These are phyloP conservation scores for Oryza punctata DNA, from an alignment of 176 grass and related monocot genomes.

Conservation along the genomic window DNA sequence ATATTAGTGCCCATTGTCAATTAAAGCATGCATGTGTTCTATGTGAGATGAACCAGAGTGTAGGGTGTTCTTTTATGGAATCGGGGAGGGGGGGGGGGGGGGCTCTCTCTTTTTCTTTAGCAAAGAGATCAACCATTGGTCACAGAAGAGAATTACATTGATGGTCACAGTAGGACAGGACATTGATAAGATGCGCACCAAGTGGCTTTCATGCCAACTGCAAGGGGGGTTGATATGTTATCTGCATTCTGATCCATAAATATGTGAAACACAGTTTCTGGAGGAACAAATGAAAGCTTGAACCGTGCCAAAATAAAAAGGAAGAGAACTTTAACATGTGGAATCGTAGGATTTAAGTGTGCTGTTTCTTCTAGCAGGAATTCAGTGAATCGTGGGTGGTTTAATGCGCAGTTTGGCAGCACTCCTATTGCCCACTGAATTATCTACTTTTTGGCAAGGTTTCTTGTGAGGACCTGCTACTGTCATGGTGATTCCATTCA, in stretches of 20 bases:
- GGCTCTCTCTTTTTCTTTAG: background rate
- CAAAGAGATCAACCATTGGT: background rate
- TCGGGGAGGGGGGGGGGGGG: too few relatives aligned
- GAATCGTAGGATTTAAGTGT: background rate
- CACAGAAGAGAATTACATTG: background rate
- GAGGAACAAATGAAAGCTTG: background rate
- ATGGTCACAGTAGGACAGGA: background rate
- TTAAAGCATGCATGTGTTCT: background rate
- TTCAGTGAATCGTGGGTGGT: background rate
- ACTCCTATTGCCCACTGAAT: background rate
- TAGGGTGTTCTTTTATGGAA: background rate
- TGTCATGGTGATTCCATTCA: background rate
- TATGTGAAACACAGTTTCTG: background rate
- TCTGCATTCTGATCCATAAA: constrained; percentile 21
- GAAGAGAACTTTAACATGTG: background rate
- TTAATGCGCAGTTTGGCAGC: background rate
- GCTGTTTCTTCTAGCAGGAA: background rate
- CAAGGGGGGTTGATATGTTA: background rate
- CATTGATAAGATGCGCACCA: constrained; percentile 21
- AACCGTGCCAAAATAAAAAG: background rate
- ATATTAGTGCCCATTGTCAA: background rate
- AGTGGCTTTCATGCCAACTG: background rate
- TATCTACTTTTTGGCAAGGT: background rate
- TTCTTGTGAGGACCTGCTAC: background rate
- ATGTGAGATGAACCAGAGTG: background rate